These are phyloP conservation scores for Phialemoniopsis sp. DNA, from an alignment of 2,329 filamentous ascomycete species.

Conservation along the genomic window DNA sequence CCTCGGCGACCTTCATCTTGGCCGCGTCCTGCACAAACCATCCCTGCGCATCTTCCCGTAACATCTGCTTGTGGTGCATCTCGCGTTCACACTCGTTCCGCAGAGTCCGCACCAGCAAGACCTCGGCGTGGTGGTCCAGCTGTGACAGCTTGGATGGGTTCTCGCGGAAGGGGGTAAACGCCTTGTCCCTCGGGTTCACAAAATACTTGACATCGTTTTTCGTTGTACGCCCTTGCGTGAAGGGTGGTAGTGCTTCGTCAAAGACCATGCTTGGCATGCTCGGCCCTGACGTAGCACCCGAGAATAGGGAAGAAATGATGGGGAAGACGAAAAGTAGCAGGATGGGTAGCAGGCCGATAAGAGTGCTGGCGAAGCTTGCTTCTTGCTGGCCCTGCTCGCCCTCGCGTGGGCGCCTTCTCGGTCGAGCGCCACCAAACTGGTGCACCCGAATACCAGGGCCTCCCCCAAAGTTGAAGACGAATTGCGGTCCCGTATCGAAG, in stretches of 20 bases:
- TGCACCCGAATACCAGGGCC: constrained; percentile 90
- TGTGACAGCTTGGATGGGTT: constrained; percentile 64
- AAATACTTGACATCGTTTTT: constrained; percentile 77
- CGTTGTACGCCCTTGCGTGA: constrained; percentile 69
- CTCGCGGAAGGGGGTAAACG: constrained; percentile 43
- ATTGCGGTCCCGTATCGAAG: constrained; percentile 78
- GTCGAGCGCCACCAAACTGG: constrained; percentile 81
- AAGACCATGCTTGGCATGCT: constrained; percentile 70
- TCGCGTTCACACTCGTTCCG: constrained; percentile 73
- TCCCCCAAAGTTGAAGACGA: constrained; percentile 92
- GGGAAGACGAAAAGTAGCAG: constrained; percentile 86
- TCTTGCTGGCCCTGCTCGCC: constrained; percentile 47
- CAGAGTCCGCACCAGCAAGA: constrained; percentile 64
- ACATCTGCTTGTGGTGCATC: constrained; percentile 56
- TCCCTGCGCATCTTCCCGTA: constrained; percentile 75
- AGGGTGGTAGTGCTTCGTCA: constrained; percentile 64
- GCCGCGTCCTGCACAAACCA: constrained; percentile 82
- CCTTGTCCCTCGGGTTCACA: constrained; percentile 74
- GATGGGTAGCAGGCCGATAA: constrained; percentile 80
- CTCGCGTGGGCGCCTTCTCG: constrained; percentile 70
- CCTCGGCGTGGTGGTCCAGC: constrained; percentile 75
- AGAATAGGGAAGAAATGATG: constrained; percentile 76
- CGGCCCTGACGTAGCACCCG: constrained; percentile 44
- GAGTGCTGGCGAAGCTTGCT: constrained; percentile 47
- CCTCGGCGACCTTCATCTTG: constrained; percentile 68